Conservation (phyloP, 106 monocot genomes). For the Apostasia ramifera region DNA sequence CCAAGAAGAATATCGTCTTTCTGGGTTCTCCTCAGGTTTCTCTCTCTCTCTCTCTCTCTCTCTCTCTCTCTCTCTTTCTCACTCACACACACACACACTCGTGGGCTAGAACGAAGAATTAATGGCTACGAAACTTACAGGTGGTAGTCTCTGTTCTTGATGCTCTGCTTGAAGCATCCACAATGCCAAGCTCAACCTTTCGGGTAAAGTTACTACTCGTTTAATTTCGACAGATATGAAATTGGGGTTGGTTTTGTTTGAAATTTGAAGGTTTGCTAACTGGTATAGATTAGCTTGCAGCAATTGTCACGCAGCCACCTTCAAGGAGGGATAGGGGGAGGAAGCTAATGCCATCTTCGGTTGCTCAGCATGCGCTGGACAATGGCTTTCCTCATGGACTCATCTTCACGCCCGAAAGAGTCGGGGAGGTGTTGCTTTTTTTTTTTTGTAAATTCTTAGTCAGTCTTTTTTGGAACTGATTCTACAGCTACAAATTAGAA, state of each 20-base stretch:
- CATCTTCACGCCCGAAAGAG: slow-evolving; percentile 77
- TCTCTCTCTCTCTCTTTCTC: background rate
- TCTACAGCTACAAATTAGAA: too few relatives aligned
- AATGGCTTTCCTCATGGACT: slow-evolving; percentile 62
- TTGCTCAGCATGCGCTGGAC: slow-evolving; percentile 67
- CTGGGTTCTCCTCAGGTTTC: slow-evolving; percentile 78
- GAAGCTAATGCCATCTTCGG: slow-evolving; percentile 73
- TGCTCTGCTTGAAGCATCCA: slow-evolving; percentile 41
- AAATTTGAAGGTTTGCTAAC: background rate
- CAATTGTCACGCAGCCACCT: slow-evolving; percentile 89
- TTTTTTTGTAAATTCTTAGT: background rate
- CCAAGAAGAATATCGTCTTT: slow-evolving; percentile 76
- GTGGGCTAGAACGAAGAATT: background rate
- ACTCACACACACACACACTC: background rate
- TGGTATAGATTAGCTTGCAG: slow-evolving; percentile 60
- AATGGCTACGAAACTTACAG: slow-evolving; percentile 13
- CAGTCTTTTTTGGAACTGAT: background rate
- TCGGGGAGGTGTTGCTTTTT: slow-evolving; percentile 59
- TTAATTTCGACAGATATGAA: background rate
- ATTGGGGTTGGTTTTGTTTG: background rate
- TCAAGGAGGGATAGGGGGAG: slow-evolving; percentile 66
- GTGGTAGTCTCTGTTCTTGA: slow-evolving; percentile 64
- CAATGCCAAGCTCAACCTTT: slow-evolving; percentile 43
- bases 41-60: slow-evolving; percentile 1
- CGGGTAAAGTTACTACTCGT: slow-evolving; percentile 23